phyloP scores from a whole-genome alignment of 805 yeast species.

The Cyberlindnera subsufficiens region DNA sequence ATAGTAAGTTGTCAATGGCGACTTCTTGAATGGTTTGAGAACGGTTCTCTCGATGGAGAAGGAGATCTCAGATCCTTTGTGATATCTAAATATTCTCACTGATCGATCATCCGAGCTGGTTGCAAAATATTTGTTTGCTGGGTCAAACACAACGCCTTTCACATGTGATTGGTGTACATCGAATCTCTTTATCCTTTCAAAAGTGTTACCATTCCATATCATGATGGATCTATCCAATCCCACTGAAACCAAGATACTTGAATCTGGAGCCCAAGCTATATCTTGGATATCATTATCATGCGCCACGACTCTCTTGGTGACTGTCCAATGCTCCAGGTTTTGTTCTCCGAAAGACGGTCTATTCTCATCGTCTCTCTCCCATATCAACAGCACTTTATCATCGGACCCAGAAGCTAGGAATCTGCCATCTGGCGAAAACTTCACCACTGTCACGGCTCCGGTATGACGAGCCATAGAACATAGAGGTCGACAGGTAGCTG shows the following conservation, averaged over 20 bases:
- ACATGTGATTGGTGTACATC: constrained; percentile 94
- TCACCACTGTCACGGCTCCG: constrained; percentile 92
- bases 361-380: constrained; percentile 81
- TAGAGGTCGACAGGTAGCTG: constrained; percentile 45
- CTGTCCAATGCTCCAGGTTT: constrained; percentile 92
- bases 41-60: constrained; percentile 84
- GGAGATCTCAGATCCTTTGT: constrained; percentile 68
- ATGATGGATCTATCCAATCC: constrained; percentile 91
- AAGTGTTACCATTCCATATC: constrained; percentile 89
- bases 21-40: constrained; percentile 76
- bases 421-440: constrained; percentile 88
- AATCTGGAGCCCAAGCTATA: constrained; percentile 97
- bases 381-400: constrained; percentile 82
- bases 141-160: constrained; percentile 95
- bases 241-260: constrained; percentile 83
- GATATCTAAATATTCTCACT: constrained; percentile 80
- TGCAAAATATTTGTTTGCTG: constrained; percentile 96
- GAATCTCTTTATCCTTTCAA: constrained; percentile 81
- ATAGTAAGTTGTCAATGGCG: constrained; percentile 90
- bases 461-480: constrained; percentile 93
- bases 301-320: constrained; percentile 84
- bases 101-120: constrained; percentile 96
- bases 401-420: constrained; percentile 94
- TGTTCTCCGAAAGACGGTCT: constrained; percentile 63
- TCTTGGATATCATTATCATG: constrained; percentile 98